Base-by-base conservation (phyloP, 2,329 filamentous ascomycete genomes). In the Microdochium trichocladiopsis region DNA sequence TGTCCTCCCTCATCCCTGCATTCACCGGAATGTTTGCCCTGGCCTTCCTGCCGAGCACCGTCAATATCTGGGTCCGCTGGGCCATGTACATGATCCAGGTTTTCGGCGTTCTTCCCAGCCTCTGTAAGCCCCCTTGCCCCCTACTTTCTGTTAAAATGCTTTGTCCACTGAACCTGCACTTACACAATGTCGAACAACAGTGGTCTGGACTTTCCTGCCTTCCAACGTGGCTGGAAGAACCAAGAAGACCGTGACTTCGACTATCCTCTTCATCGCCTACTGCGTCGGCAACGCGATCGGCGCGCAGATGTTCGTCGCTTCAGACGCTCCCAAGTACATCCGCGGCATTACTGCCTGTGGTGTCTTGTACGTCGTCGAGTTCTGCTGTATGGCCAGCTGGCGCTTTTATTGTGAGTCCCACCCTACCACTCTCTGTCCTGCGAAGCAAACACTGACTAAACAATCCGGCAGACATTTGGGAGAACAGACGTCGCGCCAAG, bases 121-220 rank as follows among this genome's bases (percentile, higher is more conserved):
- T 64, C 0, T 58, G 60, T 62, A 56, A 47, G 59, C 18, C 18
- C 41, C 22, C 6, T 21, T 21, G 10, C 41, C 41, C 12, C 18
- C 5, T 21, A 22, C 41, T 23, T 22, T 21, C 21, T 3, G 11
- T 22, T 9, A 23, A 8, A 6, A 16, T 10, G 6, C 18, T 22
- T 3, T 37, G n/a, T n/a, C 28, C 28, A 31, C 28, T 31, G 28
- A 31, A 31, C 14, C 14, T 31, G 28, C 28, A 31, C 41, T 45
- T 11, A 45, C 41, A 45, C 16, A 22, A 22, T 45, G 11, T 16
- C 18, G 5, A 5, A 16, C 41, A 45, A 22, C 6, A 45, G 58
- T 67, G 59, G 65, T 66, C 49, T 67, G 64, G 65, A 66, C 63
- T 2, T 64, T 67, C 53, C 48, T 62, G 4, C 64, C 65, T 2